phyloP scores from a whole-genome alignment of 2,329 filamentous ascomycete genomes.

The Coniella vitis region DNA sequence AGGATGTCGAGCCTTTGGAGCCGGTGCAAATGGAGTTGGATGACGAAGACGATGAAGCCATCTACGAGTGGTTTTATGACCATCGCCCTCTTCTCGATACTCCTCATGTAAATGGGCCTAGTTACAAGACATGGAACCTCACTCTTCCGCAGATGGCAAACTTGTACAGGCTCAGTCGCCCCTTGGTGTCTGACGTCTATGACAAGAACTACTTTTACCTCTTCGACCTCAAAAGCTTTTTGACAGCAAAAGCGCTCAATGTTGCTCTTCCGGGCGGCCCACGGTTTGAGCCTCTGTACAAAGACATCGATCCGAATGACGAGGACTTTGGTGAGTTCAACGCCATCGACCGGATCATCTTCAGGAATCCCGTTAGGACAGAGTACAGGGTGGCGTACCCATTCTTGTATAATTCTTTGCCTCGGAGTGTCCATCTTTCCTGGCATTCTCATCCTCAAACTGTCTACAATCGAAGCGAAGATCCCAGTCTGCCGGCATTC shows the following conservation, averaged over 20 bases:
- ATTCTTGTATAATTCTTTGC: conserved; percentile 92
- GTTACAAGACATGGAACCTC: conserved; percentile 95
- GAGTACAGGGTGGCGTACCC: conserved; percentile 94
- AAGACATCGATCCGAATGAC: conserved; percentile 97
- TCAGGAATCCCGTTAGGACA: conserved; percentile 87
- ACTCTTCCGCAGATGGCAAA: conserved; percentile 93
- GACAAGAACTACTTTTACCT: conserved; percentile 98
- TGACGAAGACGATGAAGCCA: conserved; percentile 82
- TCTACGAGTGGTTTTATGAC: conserved; percentile 97
- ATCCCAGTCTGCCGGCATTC: conserved; percentile 85
- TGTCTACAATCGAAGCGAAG: conserved; percentile 83
- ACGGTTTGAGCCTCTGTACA: conserved; percentile 93
- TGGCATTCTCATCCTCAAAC: conserved; percentile 94
- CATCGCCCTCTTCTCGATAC: conserved; percentile 87
- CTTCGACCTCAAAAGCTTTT: conserved; percentile 90
- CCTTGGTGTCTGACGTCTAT: conserved; percentile 82
- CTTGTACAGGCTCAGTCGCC: conserved; percentile 83
- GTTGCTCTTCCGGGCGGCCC: conserved; percentile 97
- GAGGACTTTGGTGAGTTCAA: conserved; percentile 99
- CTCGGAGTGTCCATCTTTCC: conserved; percentile 83
- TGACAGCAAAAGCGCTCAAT: conserved; percentile 94
- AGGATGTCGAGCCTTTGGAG: conserved; percentile 94
- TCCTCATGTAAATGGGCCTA: conserved; percentile 88
- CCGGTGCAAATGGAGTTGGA: conserved; percentile 98
- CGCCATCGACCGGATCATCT: conserved; percentile 98